Evolutionary conservation across 2,329 filamentous ascomycete genomes (phyloP).

Genomic region (Fusarium sp.): DNA sequence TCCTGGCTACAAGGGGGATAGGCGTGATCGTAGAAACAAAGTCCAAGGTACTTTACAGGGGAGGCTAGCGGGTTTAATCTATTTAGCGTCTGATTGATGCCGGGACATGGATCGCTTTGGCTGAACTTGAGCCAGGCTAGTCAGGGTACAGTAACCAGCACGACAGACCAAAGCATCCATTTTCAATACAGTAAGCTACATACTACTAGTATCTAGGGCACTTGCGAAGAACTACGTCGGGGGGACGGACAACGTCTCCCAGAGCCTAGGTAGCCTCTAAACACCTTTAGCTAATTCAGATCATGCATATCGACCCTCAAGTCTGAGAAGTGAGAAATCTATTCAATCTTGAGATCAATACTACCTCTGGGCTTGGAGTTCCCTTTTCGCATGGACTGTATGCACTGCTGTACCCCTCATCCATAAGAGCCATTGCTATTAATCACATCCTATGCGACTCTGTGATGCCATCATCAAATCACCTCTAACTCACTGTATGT

Average conservation of each 20-base stretch:
- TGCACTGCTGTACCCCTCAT: neutral
- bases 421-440: neutral
- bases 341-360: neutral
- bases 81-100: constrained; percentile 37
- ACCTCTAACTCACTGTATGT: neutral
- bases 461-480: constrained; percentile 16
- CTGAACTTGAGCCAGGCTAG: constrained; percentile 19
- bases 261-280: neutral
- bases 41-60: constrained; percentile 26
- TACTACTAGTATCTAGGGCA: neutral
- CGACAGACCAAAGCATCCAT: neutral
- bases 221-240: neutral
- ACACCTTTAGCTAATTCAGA: neutral
- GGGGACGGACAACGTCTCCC: neutral
- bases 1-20: rapidly evolving
- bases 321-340: neutral
- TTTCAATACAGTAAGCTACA: neutral
- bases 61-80: constrained; percentile 22
- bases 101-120: constrained; percentile 21
- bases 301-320: neutral
- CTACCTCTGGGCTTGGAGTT: neutral
- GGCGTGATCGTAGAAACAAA: constrained; percentile 7
- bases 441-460: neutral
- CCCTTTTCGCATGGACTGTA: neutral
- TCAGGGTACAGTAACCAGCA: constrained; percentile 30